A percentile compares a stretch with the other conserved stretches of the same genome.
Evolutionary conservation across 2,329 filamentous ascomycete species (phyloP).

Genomic region (Tolypocladium cylindrosporum): DNA sequence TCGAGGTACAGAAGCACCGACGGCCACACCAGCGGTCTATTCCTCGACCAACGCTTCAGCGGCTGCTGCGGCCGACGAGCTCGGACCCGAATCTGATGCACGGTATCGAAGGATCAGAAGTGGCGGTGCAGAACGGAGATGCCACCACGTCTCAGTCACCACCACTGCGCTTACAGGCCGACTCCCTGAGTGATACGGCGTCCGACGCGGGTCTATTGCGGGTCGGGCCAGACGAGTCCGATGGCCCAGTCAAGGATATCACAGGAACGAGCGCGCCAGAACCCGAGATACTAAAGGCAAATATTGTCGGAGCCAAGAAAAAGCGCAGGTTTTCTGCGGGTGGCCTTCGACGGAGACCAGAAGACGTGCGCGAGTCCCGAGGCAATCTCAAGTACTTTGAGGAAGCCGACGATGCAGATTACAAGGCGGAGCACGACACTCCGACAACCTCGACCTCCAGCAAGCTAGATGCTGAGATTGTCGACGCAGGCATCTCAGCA

Average conservation of each 20-base stretch:
- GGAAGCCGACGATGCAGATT: conserved; percentile 75
- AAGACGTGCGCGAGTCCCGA: conserved; percentile 58
- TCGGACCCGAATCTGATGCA: conserved; percentile 30
- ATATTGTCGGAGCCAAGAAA: conserved; percentile 30
- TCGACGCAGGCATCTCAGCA: neutral
- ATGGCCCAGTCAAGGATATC: conserved; percentile 38
- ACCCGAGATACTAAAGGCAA: conserved; percentile 41
- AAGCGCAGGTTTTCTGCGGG: conserved; percentile 80
- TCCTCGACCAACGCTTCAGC: conserved; percentile 39
- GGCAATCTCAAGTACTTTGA: conserved; percentile 87
- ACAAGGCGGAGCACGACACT: conserved; percentile 33
- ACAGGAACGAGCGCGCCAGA: conserved; percentile 57
- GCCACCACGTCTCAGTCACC: neutral
- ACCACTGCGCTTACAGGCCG: neutral
- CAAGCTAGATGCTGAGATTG: neutral
- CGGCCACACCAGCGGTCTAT: conserved; percentile 59
- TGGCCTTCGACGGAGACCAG: conserved; percentile 64
- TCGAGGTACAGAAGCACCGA: conserved; percentile 70
- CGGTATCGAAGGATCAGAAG: neutral
- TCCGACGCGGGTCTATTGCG: conserved; percentile 14
- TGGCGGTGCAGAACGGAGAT: conserved; percentile 4
- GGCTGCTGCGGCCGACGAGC: conserved; percentile 32
- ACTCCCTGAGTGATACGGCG: conserved; percentile 20
- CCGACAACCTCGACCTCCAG: neutral
- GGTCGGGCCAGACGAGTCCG: conserved; percentile 23